A percentile compares a stretch with the other conserved stretches of the same genome.
phyloP scores from a whole-genome alignment of 805 yeast species.

The Candida ipomoeae region DNA sequence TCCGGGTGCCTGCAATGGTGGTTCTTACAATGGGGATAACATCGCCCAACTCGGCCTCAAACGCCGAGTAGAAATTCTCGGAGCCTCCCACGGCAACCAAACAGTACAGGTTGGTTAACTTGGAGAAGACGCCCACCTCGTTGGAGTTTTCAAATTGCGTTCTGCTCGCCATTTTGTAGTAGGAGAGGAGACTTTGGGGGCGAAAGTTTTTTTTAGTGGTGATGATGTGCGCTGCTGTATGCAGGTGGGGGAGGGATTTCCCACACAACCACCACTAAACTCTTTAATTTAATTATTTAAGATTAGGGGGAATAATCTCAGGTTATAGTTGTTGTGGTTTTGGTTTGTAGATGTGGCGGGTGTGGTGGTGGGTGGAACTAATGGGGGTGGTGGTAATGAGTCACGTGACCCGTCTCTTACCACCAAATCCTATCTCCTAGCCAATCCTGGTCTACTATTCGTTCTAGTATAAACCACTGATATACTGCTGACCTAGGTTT shows the following conservation, averaged over 20 bases:
- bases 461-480: too few relatives aligned
- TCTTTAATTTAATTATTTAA: too few relatives aligned
- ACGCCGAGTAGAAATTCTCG: constrained; percentile 77
- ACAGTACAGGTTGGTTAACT: constrained; percentile 93
- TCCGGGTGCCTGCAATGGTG: constrained; percentile 97
- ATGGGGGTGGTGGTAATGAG: too few relatives aligned
- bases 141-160: constrained; percentile 81
- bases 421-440: too few relatives aligned
- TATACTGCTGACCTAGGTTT: too few relatives aligned
- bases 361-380: too few relatives aligned
- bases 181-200: neutral
- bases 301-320: too few relatives aligned
- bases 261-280: too few relatives aligned
- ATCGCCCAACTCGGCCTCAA: constrained; percentile 96
- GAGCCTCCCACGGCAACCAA: constrained; percentile 97
- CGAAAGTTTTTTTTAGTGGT: neutral
- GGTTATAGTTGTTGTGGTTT: too few relatives aligned
- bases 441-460: too few relatives aligned
- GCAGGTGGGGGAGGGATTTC: neutral
- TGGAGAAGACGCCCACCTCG: constrained; percentile 92
- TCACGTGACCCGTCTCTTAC: too few relatives aligned
- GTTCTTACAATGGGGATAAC: constrained; percentile 95
- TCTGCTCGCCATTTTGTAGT: constrained; percentile 55
- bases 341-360: too few relatives aligned
- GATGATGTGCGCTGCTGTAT: neutral